A percentile compares a stretch with the other conserved stretches of the same genome.
Conservation (phyloP, 1,284 basidiomycete genomes). For the Rhodotorula sp. region DNA sequence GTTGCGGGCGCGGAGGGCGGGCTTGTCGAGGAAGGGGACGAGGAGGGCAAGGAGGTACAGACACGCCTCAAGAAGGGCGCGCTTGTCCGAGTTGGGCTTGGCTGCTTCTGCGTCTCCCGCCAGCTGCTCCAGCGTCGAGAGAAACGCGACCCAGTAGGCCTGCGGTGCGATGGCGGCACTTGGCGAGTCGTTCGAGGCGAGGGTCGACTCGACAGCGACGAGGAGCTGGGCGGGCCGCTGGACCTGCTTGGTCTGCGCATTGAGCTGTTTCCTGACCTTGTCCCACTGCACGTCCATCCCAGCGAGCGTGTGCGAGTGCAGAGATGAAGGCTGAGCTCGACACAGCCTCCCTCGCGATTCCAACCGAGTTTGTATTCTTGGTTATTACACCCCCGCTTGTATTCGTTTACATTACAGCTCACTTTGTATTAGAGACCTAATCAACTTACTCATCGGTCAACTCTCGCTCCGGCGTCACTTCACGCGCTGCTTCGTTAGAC, state of each 20-base stretch:
- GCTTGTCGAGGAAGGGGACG: constrained; percentile 65
- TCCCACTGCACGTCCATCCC: constrained; percentile 56
- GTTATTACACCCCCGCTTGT: too few species aligned
- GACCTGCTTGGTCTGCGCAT: constrained; percentile 79
- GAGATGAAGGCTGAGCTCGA: too few species aligned
- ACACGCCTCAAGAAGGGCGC: constrained; percentile 69
- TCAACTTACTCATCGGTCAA: too few species aligned
- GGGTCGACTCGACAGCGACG: constrained; percentile 81
- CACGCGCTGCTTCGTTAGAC: too few species aligned
- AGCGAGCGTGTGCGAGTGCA: neutral
- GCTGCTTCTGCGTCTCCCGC: constrained; percentile 52
- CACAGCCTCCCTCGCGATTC: neutral
- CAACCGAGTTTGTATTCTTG: too few species aligned
- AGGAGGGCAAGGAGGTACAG: constrained; percentile 83
- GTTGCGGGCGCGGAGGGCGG: constrained; percentile 51
- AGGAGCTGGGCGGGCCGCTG: constrained; percentile 87
- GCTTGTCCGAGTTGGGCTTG: constrained; percentile 67
- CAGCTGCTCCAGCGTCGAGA: constrained; percentile 67
- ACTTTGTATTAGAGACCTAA: too few species aligned
- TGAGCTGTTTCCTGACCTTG: constrained; percentile 85
- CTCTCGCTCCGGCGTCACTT: too few species aligned
- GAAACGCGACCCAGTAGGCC: constrained; percentile 83
- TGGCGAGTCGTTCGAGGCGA: constrained; percentile 57
- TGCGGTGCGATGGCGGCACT: constrained; percentile 56
- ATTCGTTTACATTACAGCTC: too few species aligned